Evolutionary conservation across 257 asterid genomes (phyloP), one percentile per base, ranked within the genome.

Genomic region (Craterostigma plantagineum): DNA sequence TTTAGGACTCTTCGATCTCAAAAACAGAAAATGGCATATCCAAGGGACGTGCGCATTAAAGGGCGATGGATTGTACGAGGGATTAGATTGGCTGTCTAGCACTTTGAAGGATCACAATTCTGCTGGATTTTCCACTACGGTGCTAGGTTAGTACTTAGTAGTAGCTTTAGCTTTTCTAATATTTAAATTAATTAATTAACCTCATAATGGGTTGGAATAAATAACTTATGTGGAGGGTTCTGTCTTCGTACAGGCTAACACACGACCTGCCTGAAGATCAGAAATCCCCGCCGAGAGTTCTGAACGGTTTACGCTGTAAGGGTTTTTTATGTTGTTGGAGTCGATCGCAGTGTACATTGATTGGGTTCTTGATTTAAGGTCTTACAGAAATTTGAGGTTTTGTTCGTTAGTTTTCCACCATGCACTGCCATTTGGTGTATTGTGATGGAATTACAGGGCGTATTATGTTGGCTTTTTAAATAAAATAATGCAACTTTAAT

Each of bases 1-100:
- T 34, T 59, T 81, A 42, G 93, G 93, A 14, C 70, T 81, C 3
- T 68, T 57, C 50, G 93, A 81, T 48, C 81, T 80, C 16, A 76
- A 59, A 67, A 64, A 73, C 56, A 63, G 91, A 48, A 80, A 76
- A 61, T 80, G 93, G 93, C 93, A 80, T 60, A 66, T 76, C 63
- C 91, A 81, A 54, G 86, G 93, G 33, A 73, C 91, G 7, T 71
- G 86, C 45, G 93, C 93, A 15, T 72, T 81, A 37, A 71, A 48
- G 63, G 93, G 93, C 40, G 91, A 81, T 37, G 93, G 93, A 18
- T 64, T 81, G 53, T 71, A 77, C 3, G 93, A 81, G 67, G 93
- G 93, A 16, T 60, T 81, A 75, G 93, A 77, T 58, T 81, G 93
- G 93, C 53, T 81, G 49, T 55, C 93, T 39, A 63, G 68, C 68